phyloP scores from a whole-genome alignment of 1,284 basidiomycete species.

The Ceratobasidium sp. region DNA sequence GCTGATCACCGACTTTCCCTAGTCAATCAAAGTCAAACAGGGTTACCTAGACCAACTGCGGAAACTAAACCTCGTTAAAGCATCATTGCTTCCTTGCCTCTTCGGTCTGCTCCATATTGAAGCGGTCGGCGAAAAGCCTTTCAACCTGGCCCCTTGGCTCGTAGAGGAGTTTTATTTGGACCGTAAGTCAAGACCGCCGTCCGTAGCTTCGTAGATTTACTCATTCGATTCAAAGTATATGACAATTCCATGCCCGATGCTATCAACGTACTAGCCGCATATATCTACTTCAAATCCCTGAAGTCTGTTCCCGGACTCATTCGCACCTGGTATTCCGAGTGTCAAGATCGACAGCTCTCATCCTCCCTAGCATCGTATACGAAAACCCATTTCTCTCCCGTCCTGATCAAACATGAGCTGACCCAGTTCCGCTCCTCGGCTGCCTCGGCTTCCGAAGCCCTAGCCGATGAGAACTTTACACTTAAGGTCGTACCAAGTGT shows the following conservation, averaged over 20 bases:
- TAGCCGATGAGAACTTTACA: conserved; percentile 81
- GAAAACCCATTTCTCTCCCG: conserved; percentile 86
- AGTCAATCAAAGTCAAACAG: conserved; percentile 82
- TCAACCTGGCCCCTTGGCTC: conserved; percentile 82
- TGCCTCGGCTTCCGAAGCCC: conserved; percentile 64
- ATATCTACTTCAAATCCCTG: conserved; percentile 87
- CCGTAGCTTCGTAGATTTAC: conserved; percentile 3
- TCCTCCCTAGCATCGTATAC: conserved; percentile 80
- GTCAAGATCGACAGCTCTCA: conserved; percentile 88
- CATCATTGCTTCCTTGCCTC: conserved; percentile 75
- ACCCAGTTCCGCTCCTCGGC: conserved; percentile 66
- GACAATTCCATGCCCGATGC: conserved; percentile 63
- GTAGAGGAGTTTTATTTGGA: conserved; percentile 87
- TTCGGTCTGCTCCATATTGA: conserved; percentile 73
- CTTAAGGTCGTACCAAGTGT: conserved; percentile 73
- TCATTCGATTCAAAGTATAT: conserved; percentile 58
- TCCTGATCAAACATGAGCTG: conserved; percentile 85
- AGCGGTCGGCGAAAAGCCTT: conserved; percentile 62
- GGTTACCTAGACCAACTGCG: conserved; percentile 88
- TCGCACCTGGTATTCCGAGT: conserved; percentile 83
- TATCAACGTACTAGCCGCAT: conserved; percentile 78
- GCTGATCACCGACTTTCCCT: conserved; percentile 27
- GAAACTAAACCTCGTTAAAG: conserved; percentile 66
- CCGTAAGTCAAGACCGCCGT: conserved; percentile 57
- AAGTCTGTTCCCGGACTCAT: conserved; percentile 83